A percentile compares a stretch with the other conserved stretches of the same genome.
These are phyloP conservation scores for Mucor sp. DNA, from an alignment of 371 early-diverging fungal genomes.

Conservation along the genomic window DNA sequence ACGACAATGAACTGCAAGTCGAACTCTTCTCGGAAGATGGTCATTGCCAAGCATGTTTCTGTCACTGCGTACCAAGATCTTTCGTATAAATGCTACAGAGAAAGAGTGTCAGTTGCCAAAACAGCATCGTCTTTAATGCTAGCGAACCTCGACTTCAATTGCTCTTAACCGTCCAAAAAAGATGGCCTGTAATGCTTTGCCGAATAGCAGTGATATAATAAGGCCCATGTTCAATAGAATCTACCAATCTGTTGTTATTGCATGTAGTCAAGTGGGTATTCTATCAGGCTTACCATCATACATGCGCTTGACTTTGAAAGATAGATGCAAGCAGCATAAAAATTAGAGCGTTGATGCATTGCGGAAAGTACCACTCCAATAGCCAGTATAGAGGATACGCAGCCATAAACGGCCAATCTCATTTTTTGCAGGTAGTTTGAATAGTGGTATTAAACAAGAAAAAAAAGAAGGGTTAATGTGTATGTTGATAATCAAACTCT, in stretches of 20 bases:
- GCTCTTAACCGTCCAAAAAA: slow-evolving; percentile 93
- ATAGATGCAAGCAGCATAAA: slow-evolving; percentile 88
- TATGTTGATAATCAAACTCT: not conserved
- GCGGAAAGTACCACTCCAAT: slow-evolving; percentile 71
- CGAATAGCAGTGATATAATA: slow-evolving; percentile 74
- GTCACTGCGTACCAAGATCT: slow-evolving; percentile 95
- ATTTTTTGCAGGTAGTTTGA: slow-evolving; percentile 22
- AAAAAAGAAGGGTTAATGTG: not conserved
- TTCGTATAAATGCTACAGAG: slow-evolving; percentile 86
- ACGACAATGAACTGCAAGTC: slow-evolving; percentile 81
- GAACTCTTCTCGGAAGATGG: slow-evolving; percentile 94
- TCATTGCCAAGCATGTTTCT: slow-evolving; percentile 95
- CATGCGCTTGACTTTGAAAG: slow-evolving; percentile 85
- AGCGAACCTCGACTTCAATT: slow-evolving; percentile 84
- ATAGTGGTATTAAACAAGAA: not conserved
- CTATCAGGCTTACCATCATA: slow-evolving; percentile 66
- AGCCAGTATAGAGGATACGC: slow-evolving; percentile 71
- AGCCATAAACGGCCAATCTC: slow-evolving; percentile 80
- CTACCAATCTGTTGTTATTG: slow-evolving; percentile 28
- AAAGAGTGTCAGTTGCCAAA: not conserved
- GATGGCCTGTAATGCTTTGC: slow-evolving; percentile 71
- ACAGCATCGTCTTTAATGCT: not conserved
- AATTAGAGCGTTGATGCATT: slow-evolving; percentile 77
- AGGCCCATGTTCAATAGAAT: slow-evolving; percentile 83
- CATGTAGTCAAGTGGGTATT: not conserved